Evolutionary conservation across 352 stramenopile genomes (phyloP).

Genomic region (Globisporangium carolinianum): DNA sequence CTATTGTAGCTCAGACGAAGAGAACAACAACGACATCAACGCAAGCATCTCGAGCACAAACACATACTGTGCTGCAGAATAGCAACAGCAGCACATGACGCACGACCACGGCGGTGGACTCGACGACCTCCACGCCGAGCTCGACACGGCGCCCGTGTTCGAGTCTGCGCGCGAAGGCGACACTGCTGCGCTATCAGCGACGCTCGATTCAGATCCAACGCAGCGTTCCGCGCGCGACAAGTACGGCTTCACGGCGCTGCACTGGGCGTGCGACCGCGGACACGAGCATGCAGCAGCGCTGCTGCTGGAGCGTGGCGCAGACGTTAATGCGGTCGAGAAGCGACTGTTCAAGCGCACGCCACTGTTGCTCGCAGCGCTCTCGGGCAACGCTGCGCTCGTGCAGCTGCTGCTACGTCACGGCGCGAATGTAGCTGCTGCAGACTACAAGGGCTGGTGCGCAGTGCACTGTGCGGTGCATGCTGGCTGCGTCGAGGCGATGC

Average conservation of each 20-base stretch:
- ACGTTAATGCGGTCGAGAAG: conserved; percentile 50
- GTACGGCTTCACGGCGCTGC: conserved; percentile 61
- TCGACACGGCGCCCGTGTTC: conserved; percentile 55
- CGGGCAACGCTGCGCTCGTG: conserved; percentile 25
- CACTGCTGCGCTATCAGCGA: conserved; percentile 25
- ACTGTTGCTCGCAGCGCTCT: conserved; percentile 58
- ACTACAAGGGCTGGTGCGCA: conserved; percentile 54
- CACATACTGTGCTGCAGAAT: too few species aligned
- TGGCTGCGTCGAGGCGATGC: conserved; percentile 18
- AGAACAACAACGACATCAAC: too few species aligned
- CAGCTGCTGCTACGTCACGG: conserved; percentile 30
- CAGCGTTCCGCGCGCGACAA: conserved; percentile 43
- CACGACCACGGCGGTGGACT: conserved; percentile 31
- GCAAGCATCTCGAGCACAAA: too few species aligned
- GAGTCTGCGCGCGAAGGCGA: conserved; percentile 46
- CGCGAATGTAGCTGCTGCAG: conserved; percentile 27
- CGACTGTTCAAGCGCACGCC: conserved; percentile 62
- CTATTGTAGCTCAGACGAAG: too few species aligned
- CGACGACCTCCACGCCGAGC: conserved; percentile 55
- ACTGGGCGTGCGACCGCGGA: conserved; percentile 64
- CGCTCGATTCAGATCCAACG: conserved; percentile 22
- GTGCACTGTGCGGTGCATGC: conserved; percentile 52
- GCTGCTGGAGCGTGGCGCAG: conserved; percentile 31
- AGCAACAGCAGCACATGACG: conserved; percentile 9
- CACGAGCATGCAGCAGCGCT: conserved; percentile 20